Evolutionary conservation across 1,284 basidiomycete species (phyloP), one percentile per base, ranked within the genome.

Genomic region (Tetrapyrgos nigripes): DNA sequence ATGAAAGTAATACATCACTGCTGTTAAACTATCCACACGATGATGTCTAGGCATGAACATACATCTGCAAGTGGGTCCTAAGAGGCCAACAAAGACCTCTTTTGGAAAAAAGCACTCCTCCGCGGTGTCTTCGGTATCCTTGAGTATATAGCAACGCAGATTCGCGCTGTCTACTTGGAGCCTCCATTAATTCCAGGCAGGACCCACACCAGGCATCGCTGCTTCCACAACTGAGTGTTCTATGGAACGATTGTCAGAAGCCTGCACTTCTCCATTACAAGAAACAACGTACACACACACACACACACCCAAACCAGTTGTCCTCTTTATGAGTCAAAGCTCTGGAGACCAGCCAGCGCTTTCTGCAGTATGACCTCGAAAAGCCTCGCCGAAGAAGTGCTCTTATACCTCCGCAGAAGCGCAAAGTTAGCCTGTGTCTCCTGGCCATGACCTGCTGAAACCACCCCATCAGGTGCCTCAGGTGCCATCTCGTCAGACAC

Each of bases 311-410:
- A 17, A 40, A 40, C 17, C 5, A n/a, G 5, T 40, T n/a, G 8
- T 11, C 19, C 4, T 9, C 4, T 40, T 40, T n/a, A 40, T 40
- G 37, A 40, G n/a, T n/a, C n/a, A n/a, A n/a, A n/a, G 17, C 37
- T 9, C 5, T 19, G 29, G 28, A 35, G 14, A 14, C 21, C 43
- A 50, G n/a, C 63, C 33, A 72, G 50, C 23, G 85, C 69, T 43
- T 77, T 75, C 47, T 77, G 77, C 44, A 78, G 76, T 54, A 92
- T 87, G 14, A 67, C 69, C 63, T 74, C 68, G 70, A 93, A 91
- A 47, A 91, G 68, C 68, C 77, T 79, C 54, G 83, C 84, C 2
- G 89, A 88, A 9, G 84, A 74, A 35, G 91, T 93, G 65, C 72
- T 72, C 66, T 76, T 64, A 69, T 93, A 93, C 59, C 76, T 73